These are phyloP conservation scores for Caryopteris hybrid DNA, from an alignment of 305 asterid genomes.

Conservation along the genomic window DNA sequence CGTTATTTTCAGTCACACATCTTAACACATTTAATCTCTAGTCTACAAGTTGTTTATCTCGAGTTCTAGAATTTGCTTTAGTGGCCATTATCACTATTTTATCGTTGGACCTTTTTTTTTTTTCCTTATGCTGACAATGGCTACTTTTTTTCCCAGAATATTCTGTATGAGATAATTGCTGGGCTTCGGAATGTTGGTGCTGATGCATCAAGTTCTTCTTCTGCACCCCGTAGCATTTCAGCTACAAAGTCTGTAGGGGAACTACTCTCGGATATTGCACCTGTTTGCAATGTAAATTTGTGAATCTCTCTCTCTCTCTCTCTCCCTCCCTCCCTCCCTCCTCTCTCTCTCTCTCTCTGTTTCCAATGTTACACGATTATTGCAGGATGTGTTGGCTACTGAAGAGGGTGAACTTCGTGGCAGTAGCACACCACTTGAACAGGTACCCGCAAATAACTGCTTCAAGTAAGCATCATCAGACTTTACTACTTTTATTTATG, in stretches of 20 bases:
- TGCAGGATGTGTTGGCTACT: slow-evolving; percentile 48
- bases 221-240: slow-evolving; percentile 62
- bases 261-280: slow-evolving; percentile 75
- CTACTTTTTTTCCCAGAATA: slow-evolving; percentile 42
- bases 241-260: slow-evolving; percentile 63
- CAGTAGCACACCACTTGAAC: slow-evolving; percentile 40
- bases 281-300: slow-evolving; percentile 51
- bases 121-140: slow-evolving; percentile 20
- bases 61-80: background rate
- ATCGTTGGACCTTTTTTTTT: background rate
- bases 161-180: slow-evolving; percentile 77
- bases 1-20: background rate
- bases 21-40: background rate
- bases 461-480: slow-evolving; percentile 11
- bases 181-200: slow-evolving; percentile 76
- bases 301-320: slow-evolving; percentile 8
- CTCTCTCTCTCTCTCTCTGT: background rate
- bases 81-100: background rate
- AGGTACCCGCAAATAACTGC: slow-evolving; percentile 39
- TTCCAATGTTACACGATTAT: background rate
- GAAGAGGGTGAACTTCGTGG: slow-evolving; percentile 42
- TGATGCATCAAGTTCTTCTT: slow-evolving; percentile 80
- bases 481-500: background rate
- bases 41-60: background rate
- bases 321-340: slow-evolving; percentile 10